A percentile compares a stretch with the other conserved stretches of the same genome.
Evolutionary conservation across 805 yeast species (phyloP).

Genomic region (Myxozyma nipponensis): DNA sequence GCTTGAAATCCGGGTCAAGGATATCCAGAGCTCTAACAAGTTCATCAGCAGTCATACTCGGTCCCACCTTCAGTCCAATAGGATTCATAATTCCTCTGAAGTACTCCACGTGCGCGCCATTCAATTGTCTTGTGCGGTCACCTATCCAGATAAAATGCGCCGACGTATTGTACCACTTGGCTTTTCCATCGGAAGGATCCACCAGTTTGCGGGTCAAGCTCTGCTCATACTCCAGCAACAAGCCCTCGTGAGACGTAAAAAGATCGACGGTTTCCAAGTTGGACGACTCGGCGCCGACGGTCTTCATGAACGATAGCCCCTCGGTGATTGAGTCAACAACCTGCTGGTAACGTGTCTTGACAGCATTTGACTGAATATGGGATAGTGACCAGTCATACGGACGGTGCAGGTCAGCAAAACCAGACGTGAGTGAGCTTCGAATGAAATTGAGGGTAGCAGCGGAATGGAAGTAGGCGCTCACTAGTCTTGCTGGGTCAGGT

Average conservation of each 20-base stretch:
- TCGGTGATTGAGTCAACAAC: slow-evolving; percentile 39
- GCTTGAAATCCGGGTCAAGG: slow-evolving; percentile 39
- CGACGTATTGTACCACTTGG: slow-evolving; percentile 41
- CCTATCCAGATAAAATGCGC: slow-evolving; percentile 47
- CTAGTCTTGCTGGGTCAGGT: slow-evolving; percentile 43
- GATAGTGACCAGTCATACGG: slow-evolving; percentile 44
- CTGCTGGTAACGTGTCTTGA: slow-evolving; percentile 40
- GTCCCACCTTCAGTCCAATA: slow-evolving; percentile 45
- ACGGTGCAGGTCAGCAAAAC: slow-evolving; percentile 42
- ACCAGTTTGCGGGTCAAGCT: slow-evolving; percentile 37
- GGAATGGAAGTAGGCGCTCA: slow-evolving; percentile 44
- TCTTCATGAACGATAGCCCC: slow-evolving; percentile 40
- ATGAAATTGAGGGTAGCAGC: slow-evolving; percentile 45
- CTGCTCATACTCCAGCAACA: slow-evolving; percentile 43
- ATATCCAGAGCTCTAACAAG: slow-evolving; percentile 39
- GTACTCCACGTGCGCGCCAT: slow-evolving; percentile 47
- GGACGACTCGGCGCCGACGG: slow-evolving; percentile 40
- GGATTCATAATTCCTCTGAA: slow-evolving; percentile 44
- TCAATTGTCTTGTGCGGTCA: slow-evolving; percentile 43
- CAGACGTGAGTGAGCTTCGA: slow-evolving; percentile 37
- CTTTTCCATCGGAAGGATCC: slow-evolving; percentile 27
- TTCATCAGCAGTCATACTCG: slow-evolving; percentile 40
- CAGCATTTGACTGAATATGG: slow-evolving; percentile 39
- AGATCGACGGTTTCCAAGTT: slow-evolving; percentile 38
- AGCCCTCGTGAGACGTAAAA: slow-evolving; percentile 43